phyloP scores from a whole-genome alignment of 2,329 filamentous ascomycete genomes.

The Fusarium verticillioides region DNA sequence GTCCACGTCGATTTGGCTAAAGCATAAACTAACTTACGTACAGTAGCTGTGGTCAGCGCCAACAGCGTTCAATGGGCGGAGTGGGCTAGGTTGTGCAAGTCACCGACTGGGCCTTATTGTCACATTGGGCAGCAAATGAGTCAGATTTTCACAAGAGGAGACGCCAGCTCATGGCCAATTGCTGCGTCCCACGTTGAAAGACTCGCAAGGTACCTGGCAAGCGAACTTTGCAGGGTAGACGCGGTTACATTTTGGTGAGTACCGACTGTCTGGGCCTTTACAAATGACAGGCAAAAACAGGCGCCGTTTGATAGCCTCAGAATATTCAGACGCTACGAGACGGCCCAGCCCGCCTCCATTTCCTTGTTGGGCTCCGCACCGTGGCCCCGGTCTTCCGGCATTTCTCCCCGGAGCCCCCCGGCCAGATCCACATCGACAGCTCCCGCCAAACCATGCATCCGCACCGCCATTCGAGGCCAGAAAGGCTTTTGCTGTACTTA shows the following conservation, averaged over 20 bases:
- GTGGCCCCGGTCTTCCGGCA: conserved; percentile 21
- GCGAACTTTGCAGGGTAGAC: conserved; percentile 3
- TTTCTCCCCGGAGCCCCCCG: conserved; percentile 18
- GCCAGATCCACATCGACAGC: conserved; percentile 27
- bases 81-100: conserved; percentile 6
- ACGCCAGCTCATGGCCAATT: conserved; percentile 39
- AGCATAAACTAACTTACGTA: conserved; percentile 28
- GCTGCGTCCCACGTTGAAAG: conserved; percentile 38
- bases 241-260: conserved; percentile 3
- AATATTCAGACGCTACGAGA: conserved; percentile 22
- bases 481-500: conserved; percentile 23
- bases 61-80: conserved; percentile 21
- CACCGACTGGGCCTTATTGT: conserved; percentile 15
- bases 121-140: conserved; percentile 45
- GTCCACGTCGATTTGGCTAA: conserved; percentile 26
- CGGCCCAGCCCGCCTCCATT: conserved; percentile 30
- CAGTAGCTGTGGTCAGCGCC: conserved; percentile 16
- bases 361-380: conserved; percentile 24
- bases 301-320: conserved; percentile 24
- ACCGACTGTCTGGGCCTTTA: conserved; percentile 22
- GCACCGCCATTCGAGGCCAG: conserved; percentile 28
- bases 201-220: conserved; percentile 5
- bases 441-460: conserved; percentile 19
- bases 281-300: background rate
- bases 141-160: conserved; percentile 16